Percentiles rank a stretch among this genome's conserved stretches.
Conservation (phyloP, 192 early-diverging fungal species). For the Kappamyces sp. region DNA sequence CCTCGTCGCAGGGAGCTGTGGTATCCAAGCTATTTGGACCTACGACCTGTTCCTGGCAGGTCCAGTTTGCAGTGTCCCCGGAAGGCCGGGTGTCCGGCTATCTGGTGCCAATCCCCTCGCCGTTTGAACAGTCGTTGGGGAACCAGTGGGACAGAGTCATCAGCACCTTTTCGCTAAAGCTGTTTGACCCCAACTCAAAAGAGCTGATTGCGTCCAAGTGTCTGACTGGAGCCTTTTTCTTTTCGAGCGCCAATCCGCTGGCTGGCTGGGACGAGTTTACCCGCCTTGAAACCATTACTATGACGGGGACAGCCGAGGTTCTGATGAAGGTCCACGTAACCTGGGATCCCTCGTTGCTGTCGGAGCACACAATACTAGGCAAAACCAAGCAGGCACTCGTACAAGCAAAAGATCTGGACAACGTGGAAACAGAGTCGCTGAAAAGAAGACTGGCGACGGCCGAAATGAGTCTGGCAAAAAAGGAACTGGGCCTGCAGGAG, state of each 20-base stretch:
- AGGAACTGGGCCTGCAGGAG: neutral
- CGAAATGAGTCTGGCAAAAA: neutral
- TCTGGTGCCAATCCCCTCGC: conserved; percentile 22
- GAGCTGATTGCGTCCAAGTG: conserved; percentile 27
- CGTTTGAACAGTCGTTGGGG: conserved; percentile 19
- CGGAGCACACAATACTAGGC: conserved; percentile 4
- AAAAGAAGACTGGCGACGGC: too few species aligned
- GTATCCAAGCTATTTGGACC: conserved; percentile 33
- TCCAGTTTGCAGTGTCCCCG: conserved; percentile 6
- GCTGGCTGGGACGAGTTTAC: conserved; percentile 14
- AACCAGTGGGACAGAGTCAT: conserved; percentile 28
- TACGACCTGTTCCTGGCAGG: conserved; percentile 26
- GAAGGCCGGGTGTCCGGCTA: conserved; percentile 24
- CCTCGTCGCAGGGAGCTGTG: conserved; percentile 9
- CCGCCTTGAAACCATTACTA: neutral
- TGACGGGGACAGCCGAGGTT: conserved; percentile 24
- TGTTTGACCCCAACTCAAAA: conserved; percentile 2
- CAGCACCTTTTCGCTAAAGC: conserved; percentile 34
- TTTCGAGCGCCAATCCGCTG: conserved; percentile 3
- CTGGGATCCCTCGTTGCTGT: conserved; percentile 31
- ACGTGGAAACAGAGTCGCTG: too few species aligned
- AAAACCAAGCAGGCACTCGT: neutral
- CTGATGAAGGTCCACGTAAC: conserved; percentile 29
- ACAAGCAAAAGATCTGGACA: too few species aligned
- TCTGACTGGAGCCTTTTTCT: conserved; percentile 40